Evolutionary conservation across 768 basidiomycete genomes (phyloP), one percentile per base, ranked within the genome.

Genomic region (Nevesoporus exiguus): DNA sequence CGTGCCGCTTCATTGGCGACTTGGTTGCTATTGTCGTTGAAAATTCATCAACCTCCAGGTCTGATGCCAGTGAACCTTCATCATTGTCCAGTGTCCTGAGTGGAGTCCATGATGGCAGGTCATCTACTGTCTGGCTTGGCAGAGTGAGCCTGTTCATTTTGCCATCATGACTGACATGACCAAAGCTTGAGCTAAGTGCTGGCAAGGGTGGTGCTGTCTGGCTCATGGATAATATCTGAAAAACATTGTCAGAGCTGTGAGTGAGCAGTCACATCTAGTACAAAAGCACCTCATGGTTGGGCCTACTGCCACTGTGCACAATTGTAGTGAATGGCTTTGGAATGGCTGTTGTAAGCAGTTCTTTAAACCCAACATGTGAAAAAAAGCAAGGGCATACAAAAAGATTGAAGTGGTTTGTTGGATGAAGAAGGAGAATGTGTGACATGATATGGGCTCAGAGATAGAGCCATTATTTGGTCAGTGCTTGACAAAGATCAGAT

Each of bases 91-190:
- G 11, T 49, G 34, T 22, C 13, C 33, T 52, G 1, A 59, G 41
- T 36, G 62, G 52, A 19, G 65, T 66, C 65, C 65, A 66, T 5
- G 66, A 51, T 34, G 65, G 66, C 43, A 66, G 57, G 36, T 68
- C 66, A 58, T 17, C 10, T 41, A 8, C 11, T 27, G 3, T n/a
- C 13, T 24, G 54, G 43, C 31, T 54, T 19, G 52, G 22, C 31
- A 45, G 13, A 41, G 22, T 7, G 45, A 29, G 15, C 6, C 36
- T 36, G 29, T 40, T 30, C 22, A 30, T 22, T 33, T 37, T 34
- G 27, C 30, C 30, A 22, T 43, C 22, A 51, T 19, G 44, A 29
- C 3, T 47, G 19, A 21, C 27, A 45, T 63, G 36, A 29, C 22
- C 52, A 25, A 15, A n/a, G n/a, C 43, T 25, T 22, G 64, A 31